These are phyloP conservation scores for Neodidymelliopsis sp. DNA, from an alignment of 2,329 filamentous ascomycete genomes.

Conservation along the genomic window DNA sequence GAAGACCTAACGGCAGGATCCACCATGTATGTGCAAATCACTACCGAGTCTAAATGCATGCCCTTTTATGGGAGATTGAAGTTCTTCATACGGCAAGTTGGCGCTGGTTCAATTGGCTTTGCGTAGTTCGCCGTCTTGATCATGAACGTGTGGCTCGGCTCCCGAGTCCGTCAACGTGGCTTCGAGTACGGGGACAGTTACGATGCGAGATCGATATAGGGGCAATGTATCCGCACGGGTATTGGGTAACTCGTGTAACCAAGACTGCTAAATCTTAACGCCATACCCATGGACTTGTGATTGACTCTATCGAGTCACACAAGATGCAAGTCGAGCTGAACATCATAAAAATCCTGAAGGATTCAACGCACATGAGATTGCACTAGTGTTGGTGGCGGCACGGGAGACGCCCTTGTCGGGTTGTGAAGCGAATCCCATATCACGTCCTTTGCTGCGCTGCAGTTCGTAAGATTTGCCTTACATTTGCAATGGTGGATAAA, in stretches of 20 bases:
- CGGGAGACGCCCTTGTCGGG: slow-evolving; percentile 9
- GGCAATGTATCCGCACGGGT: neutral
- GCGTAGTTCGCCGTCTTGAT: slow-evolving; percentile 4
- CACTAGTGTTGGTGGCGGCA: slow-evolving; percentile 15
- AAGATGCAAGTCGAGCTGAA: slow-evolving; percentile 13
- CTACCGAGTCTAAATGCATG: slow-evolving; percentile 2
- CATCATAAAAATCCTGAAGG: slow-evolving; percentile 15
- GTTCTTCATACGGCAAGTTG: neutral
- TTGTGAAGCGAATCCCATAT: neutral
- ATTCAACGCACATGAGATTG: slow-evolving; percentile 11
- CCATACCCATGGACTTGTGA: neutral
- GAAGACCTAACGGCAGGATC: slow-evolving; percentile 7
- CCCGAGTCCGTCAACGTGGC: neutral
- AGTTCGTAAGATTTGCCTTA: neutral
- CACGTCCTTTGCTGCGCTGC: neutral
- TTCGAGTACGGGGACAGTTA: neutral
- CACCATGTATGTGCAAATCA: slow-evolving; percentile 9
- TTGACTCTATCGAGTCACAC: slow-evolving; percentile 1
- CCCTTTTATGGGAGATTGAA: slow-evolving; percentile 2
- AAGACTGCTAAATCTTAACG: neutral
- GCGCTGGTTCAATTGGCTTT: slow-evolving; percentile 1
- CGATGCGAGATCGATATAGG: neutral
- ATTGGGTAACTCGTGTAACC: slow-evolving; percentile 1
- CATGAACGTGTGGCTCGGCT: slow-evolving; percentile 10
- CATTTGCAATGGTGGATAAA: neutral